phyloP scores from a whole-genome alignment of 2,329 filamentous ascomycete species.

The Camillea tinctor region DNA sequence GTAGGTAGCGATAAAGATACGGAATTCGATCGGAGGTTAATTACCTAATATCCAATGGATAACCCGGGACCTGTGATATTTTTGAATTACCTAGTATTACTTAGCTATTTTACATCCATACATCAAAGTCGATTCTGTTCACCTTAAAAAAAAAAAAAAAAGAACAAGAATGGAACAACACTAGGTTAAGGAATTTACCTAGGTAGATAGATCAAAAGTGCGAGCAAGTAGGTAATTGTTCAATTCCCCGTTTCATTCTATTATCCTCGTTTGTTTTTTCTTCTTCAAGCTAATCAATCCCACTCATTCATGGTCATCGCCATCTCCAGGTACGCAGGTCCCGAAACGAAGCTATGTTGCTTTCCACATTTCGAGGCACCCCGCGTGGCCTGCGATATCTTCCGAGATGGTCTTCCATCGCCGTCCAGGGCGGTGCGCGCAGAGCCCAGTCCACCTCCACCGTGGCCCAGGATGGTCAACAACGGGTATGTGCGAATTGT shows the following conservation, averaged over 20 bases:
- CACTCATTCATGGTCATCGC: too few relatives aligned
- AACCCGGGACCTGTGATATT: too few relatives aligned
- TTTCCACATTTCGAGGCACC: constrained; percentile 47
- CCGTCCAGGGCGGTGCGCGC: constrained; percentile 26
- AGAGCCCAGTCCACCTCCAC: constrained; percentile 51
- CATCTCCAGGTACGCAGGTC: not conserved
- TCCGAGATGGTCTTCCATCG: constrained; percentile 32
- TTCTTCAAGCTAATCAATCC: not conserved
- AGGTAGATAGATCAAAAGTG: not conserved
- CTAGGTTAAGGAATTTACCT: not conserved
- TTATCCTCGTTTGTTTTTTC: too few relatives aligned
- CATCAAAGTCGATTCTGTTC: too few relatives aligned
- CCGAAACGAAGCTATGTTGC: constrained; percentile 42
- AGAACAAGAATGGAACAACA: not conserved
- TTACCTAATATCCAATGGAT: too few relatives aligned
- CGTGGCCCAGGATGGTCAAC: constrained; percentile 53
- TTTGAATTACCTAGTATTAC: too few relatives aligned
- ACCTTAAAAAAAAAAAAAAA: not conserved
- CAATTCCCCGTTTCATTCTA: constrained; percentile 2
- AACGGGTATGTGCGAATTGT: constrained; percentile 52
- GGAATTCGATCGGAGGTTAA: too few relatives aligned
- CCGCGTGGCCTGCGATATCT: constrained; percentile 44
- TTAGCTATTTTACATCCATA: too few relatives aligned
- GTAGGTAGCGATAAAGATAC: too few relatives aligned
- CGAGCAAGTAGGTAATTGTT: not conserved